phyloP scores from a whole-genome alignment of 306 rosid species.

The Cucurbita argyrosperma region DNA sequence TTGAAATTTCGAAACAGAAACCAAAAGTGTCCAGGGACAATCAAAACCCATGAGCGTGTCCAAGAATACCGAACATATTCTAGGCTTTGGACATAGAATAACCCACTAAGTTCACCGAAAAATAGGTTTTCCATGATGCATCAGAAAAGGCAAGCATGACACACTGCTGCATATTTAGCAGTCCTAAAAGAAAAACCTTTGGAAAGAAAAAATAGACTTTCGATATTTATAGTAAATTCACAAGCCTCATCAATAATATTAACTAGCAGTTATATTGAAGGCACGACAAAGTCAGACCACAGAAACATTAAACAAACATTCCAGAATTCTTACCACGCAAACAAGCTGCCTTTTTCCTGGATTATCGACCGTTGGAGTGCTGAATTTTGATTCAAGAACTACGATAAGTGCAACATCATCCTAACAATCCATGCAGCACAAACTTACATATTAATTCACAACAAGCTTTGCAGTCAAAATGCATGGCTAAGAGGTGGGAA shows the following conservation, averaged over 20 bases:
- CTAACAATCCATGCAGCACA: conserved; percentile 24
- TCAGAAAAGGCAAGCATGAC: background rate
- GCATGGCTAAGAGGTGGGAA: background rate
- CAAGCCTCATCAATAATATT: background rate
- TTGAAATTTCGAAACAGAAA: background rate
- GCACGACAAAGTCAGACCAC: background rate
- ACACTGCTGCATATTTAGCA: background rate
- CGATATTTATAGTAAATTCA: background rate
- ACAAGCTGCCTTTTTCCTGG: conserved; percentile 89
- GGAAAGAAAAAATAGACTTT: background rate
- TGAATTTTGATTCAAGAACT: conserved; percentile 88
- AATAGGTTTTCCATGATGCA: background rate
- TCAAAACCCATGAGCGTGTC: background rate
- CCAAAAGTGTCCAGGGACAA: background rate
- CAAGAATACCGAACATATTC: background rate
- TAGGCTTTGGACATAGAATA: background rate
- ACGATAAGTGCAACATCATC: conserved; percentile 94
- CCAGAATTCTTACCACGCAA: conserved; percentile 66
- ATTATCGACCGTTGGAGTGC: conserved; percentile 60
- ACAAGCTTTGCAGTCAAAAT: background rate
- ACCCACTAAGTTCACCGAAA: background rate
- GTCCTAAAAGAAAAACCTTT: background rate
- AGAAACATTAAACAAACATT: background rate
- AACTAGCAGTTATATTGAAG: background rate
- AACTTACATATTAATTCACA: background rate